A percentile compares a stretch with the other conserved stretches of the same genome.
Conservation (phyloP, 768 basidiomycete genomes). For the Tricholoma saponaceum region DNA sequence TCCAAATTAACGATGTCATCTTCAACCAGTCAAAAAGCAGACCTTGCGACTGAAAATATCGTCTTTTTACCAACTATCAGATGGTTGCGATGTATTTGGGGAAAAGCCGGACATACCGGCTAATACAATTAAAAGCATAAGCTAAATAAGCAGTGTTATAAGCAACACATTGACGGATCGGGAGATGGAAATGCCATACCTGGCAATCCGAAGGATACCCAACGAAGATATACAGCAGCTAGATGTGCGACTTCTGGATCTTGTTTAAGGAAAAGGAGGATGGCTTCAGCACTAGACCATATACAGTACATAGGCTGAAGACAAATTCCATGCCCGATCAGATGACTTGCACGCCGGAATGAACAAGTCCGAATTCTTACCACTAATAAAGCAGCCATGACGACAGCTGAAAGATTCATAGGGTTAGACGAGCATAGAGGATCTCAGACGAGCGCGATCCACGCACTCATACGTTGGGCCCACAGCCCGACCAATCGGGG, state of each 20-base stretch:
- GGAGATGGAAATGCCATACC: conserved; percentile 27
- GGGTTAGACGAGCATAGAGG: neutral
- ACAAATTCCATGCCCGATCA: conserved; percentile 25
- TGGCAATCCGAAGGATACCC: conserved; percentile 75
- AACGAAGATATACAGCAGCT: conserved; percentile 75
- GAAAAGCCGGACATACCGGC: conserved; percentile 27
- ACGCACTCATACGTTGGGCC: conserved; percentile 83
- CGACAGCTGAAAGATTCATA: conserved; percentile 42
- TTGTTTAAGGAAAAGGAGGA: conserved; percentile 73
- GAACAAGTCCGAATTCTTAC: conserved; percentile 37
- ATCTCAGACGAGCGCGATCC: neutral
- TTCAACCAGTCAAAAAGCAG: conserved; percentile 3
- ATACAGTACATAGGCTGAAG: conserved; percentile 51
- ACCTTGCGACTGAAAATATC: conserved; percentile 86
- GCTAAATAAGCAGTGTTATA: conserved; percentile 25
- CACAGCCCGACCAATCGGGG: conserved; percentile 87
- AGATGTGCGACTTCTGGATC: conserved; percentile 80
- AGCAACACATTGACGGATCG: neutral
- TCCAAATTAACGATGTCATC: neutral
- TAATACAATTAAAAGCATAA: conserved; percentile 50
- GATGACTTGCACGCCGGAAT: conserved; percentile 6
- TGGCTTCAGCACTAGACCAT: conserved; percentile 81
- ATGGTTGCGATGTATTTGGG: neutral
- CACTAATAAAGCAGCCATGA: conserved; percentile 53
- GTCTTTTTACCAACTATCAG: conserved; percentile 28